phyloP scores from a whole-genome alignment of 768 basidiomycete species.

The Termitomyces sp. region DNA sequence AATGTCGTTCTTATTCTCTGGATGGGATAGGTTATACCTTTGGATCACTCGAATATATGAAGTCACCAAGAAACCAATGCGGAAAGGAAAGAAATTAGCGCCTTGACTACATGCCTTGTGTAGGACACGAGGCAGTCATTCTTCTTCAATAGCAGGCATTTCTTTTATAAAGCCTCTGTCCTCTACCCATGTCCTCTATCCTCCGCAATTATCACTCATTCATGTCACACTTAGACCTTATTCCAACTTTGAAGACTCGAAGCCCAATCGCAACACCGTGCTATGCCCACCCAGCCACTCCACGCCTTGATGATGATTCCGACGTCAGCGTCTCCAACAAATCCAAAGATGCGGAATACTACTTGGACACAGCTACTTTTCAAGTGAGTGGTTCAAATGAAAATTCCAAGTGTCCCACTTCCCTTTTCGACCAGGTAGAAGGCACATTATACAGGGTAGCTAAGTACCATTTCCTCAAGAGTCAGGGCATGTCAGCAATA shows the following conservation, averaged over 20 bases:
- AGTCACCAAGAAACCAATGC: background rate
- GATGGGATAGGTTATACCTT: background rate
- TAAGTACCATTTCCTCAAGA: background rate
- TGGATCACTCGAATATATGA: background rate
- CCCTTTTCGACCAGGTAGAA: background rate
- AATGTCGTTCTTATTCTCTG: too few relatives aligned
- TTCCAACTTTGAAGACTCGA: background rate
- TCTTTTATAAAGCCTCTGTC: background rate
- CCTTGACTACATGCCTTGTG: background rate
- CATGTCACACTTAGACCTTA: background rate
- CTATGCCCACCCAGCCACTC: background rate
- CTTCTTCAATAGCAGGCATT: background rate
- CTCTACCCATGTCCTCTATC: background rate
- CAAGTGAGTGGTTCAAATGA: background rate
- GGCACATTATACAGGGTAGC: background rate
- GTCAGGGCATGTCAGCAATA: background rate
- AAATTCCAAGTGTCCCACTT: background rate
- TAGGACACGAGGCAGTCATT: background rate
- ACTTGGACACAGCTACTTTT: background rate
- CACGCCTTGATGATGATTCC: background rate
- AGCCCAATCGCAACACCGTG: background rate
- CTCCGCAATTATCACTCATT: background rate
- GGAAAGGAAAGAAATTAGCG: background rate
- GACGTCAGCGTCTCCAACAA: background rate
- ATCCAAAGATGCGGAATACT: background rate